Evolutionary conservation across 805 yeast species (phyloP).

Genomic region (Monosporozyma aquatica): DNA sequence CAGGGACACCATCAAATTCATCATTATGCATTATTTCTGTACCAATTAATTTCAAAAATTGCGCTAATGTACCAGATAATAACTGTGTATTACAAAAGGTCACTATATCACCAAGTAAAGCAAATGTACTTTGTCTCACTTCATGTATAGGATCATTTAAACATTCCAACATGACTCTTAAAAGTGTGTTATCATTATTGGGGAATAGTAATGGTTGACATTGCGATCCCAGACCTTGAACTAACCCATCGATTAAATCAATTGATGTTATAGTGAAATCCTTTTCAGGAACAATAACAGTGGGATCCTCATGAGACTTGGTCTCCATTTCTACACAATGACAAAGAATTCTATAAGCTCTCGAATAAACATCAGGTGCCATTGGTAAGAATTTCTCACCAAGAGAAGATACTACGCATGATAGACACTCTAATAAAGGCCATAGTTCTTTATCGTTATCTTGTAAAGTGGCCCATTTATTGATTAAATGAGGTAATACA

Average conservation of each 20-base stretch:
- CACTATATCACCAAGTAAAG: constrained; percentile 83
- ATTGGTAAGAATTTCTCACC: constrained; percentile 81
- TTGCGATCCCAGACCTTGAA: constrained; percentile 74
- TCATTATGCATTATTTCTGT: constrained; percentile 48
- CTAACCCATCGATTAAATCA: constrained; percentile 84
- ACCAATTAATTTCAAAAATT: constrained; percentile 56
- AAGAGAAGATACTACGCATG: constrained; percentile 79
- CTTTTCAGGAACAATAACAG: constrained; percentile 69
- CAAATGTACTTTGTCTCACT: constrained; percentile 89
- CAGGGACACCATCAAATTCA: constrained; percentile 27
- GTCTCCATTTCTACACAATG: constrained; percentile 60
- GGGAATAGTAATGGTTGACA: constrained; percentile 39
- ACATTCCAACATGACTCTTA: constrained; percentile 58
- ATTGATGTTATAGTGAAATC: constrained; percentile 84
- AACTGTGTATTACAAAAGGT: constrained; percentile 39
- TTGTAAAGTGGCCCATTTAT: constrained; percentile 64
- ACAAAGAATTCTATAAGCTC: constrained; percentile 63
- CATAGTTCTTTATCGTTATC: constrained; percentile 82
- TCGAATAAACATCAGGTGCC: constrained; percentile 75
- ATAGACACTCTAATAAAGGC: constrained; percentile 89
- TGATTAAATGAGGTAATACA: constrained; percentile 72
- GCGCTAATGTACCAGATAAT: constrained; percentile 30
- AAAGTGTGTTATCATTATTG: constrained; percentile 34
- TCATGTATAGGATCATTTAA: constrained; percentile 71
- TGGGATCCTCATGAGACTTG: constrained; percentile 55